phyloP scores from a whole-genome alignment of 1,284 basidiomycete genomes.

The Leccinum fallax region DNA sequence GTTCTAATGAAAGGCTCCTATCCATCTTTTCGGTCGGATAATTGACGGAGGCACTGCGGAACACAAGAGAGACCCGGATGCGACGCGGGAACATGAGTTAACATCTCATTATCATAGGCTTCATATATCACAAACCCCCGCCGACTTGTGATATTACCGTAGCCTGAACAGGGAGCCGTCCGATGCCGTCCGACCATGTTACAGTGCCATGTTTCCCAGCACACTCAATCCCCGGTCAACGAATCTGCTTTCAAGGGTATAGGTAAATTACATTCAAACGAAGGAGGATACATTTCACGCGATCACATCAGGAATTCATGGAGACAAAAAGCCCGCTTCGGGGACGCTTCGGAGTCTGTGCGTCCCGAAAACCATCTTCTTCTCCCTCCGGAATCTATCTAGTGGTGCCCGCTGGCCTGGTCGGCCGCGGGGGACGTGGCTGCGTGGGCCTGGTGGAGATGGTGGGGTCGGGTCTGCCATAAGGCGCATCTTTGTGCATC shows the following conservation, averaged over 20 bases:
- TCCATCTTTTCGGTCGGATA: neutral
- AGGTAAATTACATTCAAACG: neutral
- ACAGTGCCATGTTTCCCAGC: neutral
- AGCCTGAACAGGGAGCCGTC: neutral
- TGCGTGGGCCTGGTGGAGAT: slow-evolving; percentile 7
- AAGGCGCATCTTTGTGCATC: neutral
- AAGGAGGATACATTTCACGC: neutral
- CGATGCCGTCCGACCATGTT: neutral
- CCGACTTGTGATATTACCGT: neutral
- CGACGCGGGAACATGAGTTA: neutral
- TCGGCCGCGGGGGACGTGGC: slow-evolving; percentile 8
- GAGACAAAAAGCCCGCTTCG: neutral
- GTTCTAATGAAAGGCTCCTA: neutral
- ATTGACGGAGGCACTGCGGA: neutral
- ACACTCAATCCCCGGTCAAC: neutral
- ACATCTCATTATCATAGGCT: neutral
- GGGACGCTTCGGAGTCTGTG: neutral
- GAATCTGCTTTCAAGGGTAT: neutral
- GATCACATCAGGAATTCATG: neutral
- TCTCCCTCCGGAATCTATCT: neutral
- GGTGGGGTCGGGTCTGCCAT: slow-evolving; percentile 14
- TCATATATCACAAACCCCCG: slow-evolving; percentile 1
- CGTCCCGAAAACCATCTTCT: neutral
- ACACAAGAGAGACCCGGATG: neutral
- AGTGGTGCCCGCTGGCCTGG: neutral